phyloP scores from a whole-genome alignment of 2,329 filamentous ascomycete species.

The Epichloe elymi region DNA sequence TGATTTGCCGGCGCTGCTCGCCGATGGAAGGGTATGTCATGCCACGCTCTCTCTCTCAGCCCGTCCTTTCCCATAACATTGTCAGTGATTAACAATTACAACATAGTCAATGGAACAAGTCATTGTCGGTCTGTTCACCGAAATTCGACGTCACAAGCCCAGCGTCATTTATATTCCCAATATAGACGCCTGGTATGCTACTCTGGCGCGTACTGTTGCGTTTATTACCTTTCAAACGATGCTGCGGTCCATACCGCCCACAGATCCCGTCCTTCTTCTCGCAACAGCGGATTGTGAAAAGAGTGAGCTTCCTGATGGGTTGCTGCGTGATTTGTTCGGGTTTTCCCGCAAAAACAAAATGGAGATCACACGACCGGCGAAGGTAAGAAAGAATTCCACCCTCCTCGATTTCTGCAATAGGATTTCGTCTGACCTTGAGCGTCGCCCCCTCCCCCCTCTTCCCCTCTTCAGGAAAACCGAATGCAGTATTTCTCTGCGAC shows the following conservation, averaged over 20 bases:
- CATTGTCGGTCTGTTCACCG: constrained; percentile 79
- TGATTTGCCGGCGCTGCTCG: constrained; percentile 75
- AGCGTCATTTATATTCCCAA: constrained; percentile 92
- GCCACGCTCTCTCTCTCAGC: not conserved
- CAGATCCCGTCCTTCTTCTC: constrained; percentile 77
- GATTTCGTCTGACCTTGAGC: too few relatives aligned
- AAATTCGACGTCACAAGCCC: constrained; percentile 87
- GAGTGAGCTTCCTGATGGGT: constrained; percentile 45
- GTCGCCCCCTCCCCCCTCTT: too few relatives aligned
- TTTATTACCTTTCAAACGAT: constrained; percentile 76
- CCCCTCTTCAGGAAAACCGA: constrained; percentile 38
- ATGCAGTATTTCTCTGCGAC: constrained; percentile 67
- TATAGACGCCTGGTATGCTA: constrained; percentile 73
- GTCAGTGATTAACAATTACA: constrained; percentile 10
- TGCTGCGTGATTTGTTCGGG: constrained; percentile 71
- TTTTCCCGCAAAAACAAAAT: constrained; percentile 71
- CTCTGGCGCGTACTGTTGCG: constrained; percentile 46
- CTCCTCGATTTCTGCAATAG: not conserved
- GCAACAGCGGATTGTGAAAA: constrained; percentile 65
- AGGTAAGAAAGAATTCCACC: constrained; percentile 31
- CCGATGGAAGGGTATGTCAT: constrained; percentile 58
- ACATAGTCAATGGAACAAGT: constrained; percentile 64
- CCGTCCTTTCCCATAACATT: not conserved
- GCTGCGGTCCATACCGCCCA: constrained; percentile 70
- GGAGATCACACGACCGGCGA: constrained; percentile 52